Evolutionary conservation across 768 basidiomycete genomes (phyloP), one percentile per base, ranked within the genome.

Genomic region (Hortiboletus flavorubellus): DNA sequence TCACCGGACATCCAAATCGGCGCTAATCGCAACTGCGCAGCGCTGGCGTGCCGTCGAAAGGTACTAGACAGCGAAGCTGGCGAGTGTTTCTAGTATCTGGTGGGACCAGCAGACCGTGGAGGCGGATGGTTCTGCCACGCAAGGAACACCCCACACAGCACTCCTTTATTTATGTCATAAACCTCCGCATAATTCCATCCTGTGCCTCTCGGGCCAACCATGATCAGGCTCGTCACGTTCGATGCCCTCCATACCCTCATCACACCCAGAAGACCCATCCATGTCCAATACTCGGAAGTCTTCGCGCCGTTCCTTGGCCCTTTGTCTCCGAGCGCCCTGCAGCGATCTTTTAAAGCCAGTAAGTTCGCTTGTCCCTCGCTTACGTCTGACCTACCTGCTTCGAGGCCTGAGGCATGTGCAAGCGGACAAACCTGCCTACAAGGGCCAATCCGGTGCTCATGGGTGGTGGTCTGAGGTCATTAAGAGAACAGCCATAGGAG

Each of bases 381-480:
- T 35, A 33, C 11, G 52, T 38, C 41, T 50, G 29, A 55, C 58
- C 45, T 39, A 49, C 49, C 39, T 9, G 41, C 51, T 52, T 55
- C 43, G 29, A 80, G 80, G 80, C 18, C 63, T 83, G 55, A 77
- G 68, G 57, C 72, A 80, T 56, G 61, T 85, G 18, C 86, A 90
- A 65, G 72, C 59, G 15, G 80, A 84, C 56, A 76, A 78, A 43
- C 87, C 89, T 2, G 79, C 73, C 0, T 91, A 90, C 64, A 65
- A 59, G 26, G 60, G 53, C 44, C 49, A 70, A 46, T 69, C 75
- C 15, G 85, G 85, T 46, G 76, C 78, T 45, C 67, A 78, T 33
- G 68, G 64, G 3, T 92, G 89, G 89, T 93, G 91, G 91, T 68
- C 74, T n/a, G 84, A 89, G 58, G 89, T 93, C 38, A 85, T 93